Evolutionary conservation across 495 filamentous ascomycete genomes (phyloP), one percentile per base, ranked within the genome.

Genomic region (Daldinia childiae): DNA sequence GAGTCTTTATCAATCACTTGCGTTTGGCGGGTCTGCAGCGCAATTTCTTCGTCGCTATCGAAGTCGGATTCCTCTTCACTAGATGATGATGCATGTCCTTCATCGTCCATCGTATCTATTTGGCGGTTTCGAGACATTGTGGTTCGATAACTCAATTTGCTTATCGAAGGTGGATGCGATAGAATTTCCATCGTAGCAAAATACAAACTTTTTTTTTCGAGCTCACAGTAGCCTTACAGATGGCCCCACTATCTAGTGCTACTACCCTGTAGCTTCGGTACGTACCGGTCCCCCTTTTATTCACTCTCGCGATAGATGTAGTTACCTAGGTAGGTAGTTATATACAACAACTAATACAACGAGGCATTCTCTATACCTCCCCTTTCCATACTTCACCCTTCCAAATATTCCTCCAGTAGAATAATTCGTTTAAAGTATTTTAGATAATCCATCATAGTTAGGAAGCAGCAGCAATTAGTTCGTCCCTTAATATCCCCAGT

Each of bases 1-100:
- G 86, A 89, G 72, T 96, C 93, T 77, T 93, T 95, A 48, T 90
- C 89, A 15, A 82, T 71, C 26, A 59, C 72, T 39, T 66, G 69
- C 48, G 73, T 41, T 64, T 66, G 69, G 39, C 56, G 73, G 7
- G 58, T 71, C 52, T 79, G 34, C 72, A 55, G 56, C 26, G 41
- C 51, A 17, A 54, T 61, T 62, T 72, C 77, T 61, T 75, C 70
- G 41, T 77, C 73, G 43, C 69, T 73, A 14, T 64, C 58, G 26
- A 57, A 64, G 12, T 67, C 73, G 32, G 65, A 69, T 29, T 69
- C 73, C 34, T 75, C 73, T 50, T 74, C 66, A 8, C 68, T 67
- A 15, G 74, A 78, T 9, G 68, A 68, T 1, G 74, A 78, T 19
- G 58, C 29, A 61, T 62, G 48, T 9, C 79, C 77, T 4, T 79